Evolutionary conservation across 495 filamentous ascomycete genomes (phyloP), one percentile per base, ranked within the genome.

Genomic region (Hypoxylon lenormandii): DNA sequence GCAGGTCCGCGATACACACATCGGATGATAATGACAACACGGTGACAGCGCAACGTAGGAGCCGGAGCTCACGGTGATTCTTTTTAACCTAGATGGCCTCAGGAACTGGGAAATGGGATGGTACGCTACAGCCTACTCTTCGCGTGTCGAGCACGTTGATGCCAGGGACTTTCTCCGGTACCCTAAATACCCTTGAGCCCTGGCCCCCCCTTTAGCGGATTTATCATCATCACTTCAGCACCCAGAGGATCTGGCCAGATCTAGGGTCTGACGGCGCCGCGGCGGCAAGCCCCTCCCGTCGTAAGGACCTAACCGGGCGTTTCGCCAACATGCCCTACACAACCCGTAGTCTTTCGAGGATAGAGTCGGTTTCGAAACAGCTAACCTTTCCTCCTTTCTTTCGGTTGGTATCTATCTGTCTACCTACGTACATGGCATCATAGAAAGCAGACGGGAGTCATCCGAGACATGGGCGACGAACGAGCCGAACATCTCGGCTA

Each of bases 171-270:
- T 60, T 22, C 58, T 50, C 64, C 59, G 52, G 59, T 48, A 38
- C 54, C 26, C 42, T 59, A 10, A 21, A 2, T 5, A 42, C 38
- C 12, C 16, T 18, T 10, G 1, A 45, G n/a, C 42, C 42, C 11
- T 45, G 16, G 42, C 16, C 42, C 6, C 42, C 6, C 11, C 7
- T 22, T 46, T 60, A 60, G 62, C 15, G 56, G 63, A 75, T 75
- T 75, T 70, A 73, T 73, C 70, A 71, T 75, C 62, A 67, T 70
- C 62, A 73, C 63, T 75, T 70, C 62, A 70, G 55, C 70, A 65
- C 54, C 16, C 1, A 28, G 48, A 48, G 50, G 63, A 49, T 64
- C 64, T 64, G 53, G 69, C 61, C 62, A 64, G 64, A 40, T 67
- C 69, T 53, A 62, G 49, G 46, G 45, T 47, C 43, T 38, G 30